A percentile compares a stretch with the other conserved stretches of the same genome.
Conservation (phyloP, 257 asterid species). For the Solanum ossicruentum region DNA sequence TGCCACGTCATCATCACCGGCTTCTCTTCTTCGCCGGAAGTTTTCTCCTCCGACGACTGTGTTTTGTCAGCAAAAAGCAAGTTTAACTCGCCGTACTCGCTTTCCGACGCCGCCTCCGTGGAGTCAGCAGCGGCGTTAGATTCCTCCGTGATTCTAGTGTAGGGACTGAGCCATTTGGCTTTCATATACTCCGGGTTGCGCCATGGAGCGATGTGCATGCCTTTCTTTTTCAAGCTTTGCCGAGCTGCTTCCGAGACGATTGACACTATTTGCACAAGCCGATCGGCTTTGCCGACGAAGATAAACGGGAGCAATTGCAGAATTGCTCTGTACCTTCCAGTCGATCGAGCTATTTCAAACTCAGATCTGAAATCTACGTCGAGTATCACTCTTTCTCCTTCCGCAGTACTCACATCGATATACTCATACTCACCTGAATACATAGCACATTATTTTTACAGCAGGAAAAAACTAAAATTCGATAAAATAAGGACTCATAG, state of each 20-base stretch:
- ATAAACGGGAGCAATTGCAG: conserved; percentile 55
- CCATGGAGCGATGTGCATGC: conserved; percentile 96
- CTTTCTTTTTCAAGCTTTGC: conserved; percentile 79
- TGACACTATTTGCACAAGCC: conserved; percentile 63
- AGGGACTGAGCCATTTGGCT: conserved; percentile 75
- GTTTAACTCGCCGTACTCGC: conserved; percentile 43
- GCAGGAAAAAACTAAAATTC: background rate
- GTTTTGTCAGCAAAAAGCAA: conserved; percentile 45
- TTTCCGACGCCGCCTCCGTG: conserved; percentile 7
- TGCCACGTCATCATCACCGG: conserved; percentile 43
- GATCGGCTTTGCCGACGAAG: conserved; percentile 71
- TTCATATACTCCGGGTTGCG: conserved; percentile 72
- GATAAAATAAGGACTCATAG: too few species aligned
- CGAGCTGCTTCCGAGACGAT: conserved; percentile 68
- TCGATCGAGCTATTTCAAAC: conserved; percentile 82
- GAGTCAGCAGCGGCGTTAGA: conserved; percentile 3
- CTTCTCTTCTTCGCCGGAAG: conserved; percentile 9
- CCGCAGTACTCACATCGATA: conserved; percentile 43
- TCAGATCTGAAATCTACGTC: conserved; percentile 89
- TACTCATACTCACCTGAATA: conserved; percentile 69
- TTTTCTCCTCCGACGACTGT: conserved; percentile 8
- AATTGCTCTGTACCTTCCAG: conserved; percentile 46
- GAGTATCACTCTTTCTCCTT: conserved; percentile 54
- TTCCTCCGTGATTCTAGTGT: conserved; percentile 22
- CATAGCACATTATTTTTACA: background rate